phyloP scores from a whole-genome alignment of 441 rosid species.

The Rhodomyrtus psidioides region DNA sequence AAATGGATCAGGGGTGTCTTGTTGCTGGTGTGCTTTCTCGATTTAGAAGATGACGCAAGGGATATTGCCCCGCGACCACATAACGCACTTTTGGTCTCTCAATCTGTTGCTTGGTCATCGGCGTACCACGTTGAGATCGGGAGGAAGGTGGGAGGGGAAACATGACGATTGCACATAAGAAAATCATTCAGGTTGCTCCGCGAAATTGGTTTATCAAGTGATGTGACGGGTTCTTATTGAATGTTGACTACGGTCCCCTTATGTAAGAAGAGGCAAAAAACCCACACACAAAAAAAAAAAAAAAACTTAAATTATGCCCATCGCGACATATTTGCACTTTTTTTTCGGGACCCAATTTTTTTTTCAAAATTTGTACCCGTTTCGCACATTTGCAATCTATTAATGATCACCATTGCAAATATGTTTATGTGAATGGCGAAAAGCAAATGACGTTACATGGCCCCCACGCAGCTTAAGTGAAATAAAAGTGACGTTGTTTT shows the following conservation, averaged over 20 bases:
- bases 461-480: no score
- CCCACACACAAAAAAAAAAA: no score
- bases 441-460: no score
- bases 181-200: not conserved
- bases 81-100: not conserved
- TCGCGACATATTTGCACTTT: no score
- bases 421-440: no score
- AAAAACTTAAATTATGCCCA: no score
- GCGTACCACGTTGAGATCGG: not conserved
- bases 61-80: not conserved
- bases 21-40: not conserved
- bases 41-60: not conserved
- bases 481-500: no score
- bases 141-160: not conserved
- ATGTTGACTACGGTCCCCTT: not conserved
- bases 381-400: no score
- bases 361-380: no score
- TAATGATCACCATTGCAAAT: no score
- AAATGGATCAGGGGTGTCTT: not conserved
- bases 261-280: no score
- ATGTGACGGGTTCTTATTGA: not conserved
- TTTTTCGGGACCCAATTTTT: no score
- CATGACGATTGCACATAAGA: not conserved
- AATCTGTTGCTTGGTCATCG: not conserved
- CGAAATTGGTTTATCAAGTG: not conserved